phyloP scores from a whole-genome alignment of 805 yeast genomes.

The Sugiyamaella marilandica region DNA sequence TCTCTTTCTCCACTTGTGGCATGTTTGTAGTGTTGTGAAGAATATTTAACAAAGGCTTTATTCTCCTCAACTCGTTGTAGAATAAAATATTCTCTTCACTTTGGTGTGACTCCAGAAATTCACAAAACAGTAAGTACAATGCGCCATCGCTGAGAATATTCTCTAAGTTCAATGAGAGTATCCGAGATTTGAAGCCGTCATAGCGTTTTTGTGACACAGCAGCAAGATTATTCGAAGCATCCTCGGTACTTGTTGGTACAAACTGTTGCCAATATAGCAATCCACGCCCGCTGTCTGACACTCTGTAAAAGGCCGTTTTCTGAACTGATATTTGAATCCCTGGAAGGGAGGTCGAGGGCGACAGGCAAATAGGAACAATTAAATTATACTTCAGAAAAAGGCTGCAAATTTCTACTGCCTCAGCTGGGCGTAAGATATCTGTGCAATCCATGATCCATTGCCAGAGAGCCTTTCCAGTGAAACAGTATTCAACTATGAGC shows the following conservation, averaged over 20 bases:
- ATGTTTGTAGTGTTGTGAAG: not conserved
- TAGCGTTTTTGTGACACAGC: not conserved
- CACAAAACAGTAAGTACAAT: constrained; percentile 57
- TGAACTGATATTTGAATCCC: not conserved
- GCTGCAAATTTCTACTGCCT: constrained; percentile 13
- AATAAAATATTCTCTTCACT: constrained; percentile 79
- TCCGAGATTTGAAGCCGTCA: not conserved
- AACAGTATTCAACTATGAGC: constrained; percentile 39
- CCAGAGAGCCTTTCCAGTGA: constrained; percentile 70
- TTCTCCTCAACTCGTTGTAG: constrained; percentile 52
- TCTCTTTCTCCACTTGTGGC: not conserved
- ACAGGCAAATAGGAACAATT: constrained; percentile 9
- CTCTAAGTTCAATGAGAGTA: constrained; percentile 14
- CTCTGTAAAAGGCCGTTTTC: not conserved
- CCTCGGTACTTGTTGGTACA: not conserved
- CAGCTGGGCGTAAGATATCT: constrained; percentile 46
- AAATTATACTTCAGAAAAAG: constrained; percentile 13
- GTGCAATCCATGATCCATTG: constrained; percentile 94
- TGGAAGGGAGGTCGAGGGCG: not conserved
- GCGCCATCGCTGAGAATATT: constrained; percentile 70
- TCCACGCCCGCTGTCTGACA: not conserved
- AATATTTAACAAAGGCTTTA: constrained; percentile 23
- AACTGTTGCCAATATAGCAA: not conserved
- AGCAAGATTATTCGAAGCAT: not conserved
- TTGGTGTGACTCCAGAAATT: constrained; percentile 57